Percentiles rank a stretch among this genome's conserved stretches.
These are phyloP conservation scores for Heritiera littoralis DNA, from an alignment of 345 rosid species.

Conservation along the genomic window DNA sequence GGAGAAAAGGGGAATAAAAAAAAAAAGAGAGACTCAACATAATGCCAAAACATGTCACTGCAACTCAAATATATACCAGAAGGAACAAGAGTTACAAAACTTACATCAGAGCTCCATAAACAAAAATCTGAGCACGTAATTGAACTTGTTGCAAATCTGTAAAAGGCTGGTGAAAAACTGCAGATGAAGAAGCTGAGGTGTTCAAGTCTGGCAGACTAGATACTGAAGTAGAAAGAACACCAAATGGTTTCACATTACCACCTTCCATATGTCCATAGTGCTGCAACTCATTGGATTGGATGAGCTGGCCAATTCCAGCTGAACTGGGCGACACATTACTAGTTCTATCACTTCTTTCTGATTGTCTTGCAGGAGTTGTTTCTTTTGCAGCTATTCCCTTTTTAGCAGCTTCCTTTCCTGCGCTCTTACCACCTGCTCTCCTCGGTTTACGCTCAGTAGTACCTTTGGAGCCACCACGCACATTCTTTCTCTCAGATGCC, in stretches of 20 bases:
- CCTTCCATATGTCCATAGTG: constrained; percentile 48
- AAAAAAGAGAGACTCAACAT: not conserved
- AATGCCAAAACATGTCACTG: not conserved
- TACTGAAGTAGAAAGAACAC: constrained; percentile 46
- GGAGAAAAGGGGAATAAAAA: not conserved
- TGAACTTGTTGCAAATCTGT: constrained; percentile 97
- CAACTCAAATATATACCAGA: not conserved
- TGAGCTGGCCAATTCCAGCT: constrained; percentile 32
- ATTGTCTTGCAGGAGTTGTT: constrained; percentile 37
- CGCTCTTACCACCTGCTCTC: constrained; percentile 57
- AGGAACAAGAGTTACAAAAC: constrained; percentile 27
- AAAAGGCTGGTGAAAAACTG: constrained; percentile 82
- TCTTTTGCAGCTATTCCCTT: constrained; percentile 54
- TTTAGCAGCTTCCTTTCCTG: constrained; percentile 61
- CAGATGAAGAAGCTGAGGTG: constrained; percentile 50
- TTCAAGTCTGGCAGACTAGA: constrained; percentile 75
- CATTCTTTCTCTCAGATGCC: constrained; percentile 36
- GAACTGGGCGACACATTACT: constrained; percentile 44
- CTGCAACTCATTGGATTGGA: constrained; percentile 65
- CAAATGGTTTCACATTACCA: constrained; percentile 48
- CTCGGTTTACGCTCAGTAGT: constrained; percentile 72
- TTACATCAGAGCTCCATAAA: constrained; percentile 95
- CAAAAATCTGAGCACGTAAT: constrained; percentile 98
- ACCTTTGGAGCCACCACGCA: constrained; percentile 46
- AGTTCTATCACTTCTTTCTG: constrained; percentile 53